Evolutionary conservation across 257 asterid genomes (phyloP).

Genomic region (Fraxinus excelsior): DNA sequence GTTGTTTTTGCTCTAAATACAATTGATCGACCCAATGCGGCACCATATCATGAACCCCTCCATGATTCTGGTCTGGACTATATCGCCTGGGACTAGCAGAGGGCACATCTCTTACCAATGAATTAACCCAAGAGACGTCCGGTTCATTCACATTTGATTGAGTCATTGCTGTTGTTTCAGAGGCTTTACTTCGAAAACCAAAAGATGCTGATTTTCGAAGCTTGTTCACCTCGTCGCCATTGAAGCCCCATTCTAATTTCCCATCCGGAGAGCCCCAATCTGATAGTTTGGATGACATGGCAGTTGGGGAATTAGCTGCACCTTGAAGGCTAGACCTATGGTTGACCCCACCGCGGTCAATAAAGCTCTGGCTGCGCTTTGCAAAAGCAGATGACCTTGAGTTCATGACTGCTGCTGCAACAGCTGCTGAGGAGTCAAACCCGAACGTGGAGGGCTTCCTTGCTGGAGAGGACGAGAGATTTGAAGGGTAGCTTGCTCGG

Average conservation of each 20-base stretch:
- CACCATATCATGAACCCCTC: slow-evolving; percentile 37
- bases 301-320: slow-evolving; percentile 37
- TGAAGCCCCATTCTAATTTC: slow-evolving; percentile 87
- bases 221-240: slow-evolving; percentile 71
- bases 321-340: slow-evolving; percentile 29
- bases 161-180: slow-evolving; percentile 11
- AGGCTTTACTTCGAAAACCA: slow-evolving; percentile 34
- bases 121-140: slow-evolving; percentile 82
- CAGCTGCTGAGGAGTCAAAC: slow-evolving; percentile 80
- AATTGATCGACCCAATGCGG: slow-evolving; percentile 80
- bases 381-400: slow-evolving; percentile 71
- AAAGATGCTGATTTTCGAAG: slow-evolving; percentile 65
- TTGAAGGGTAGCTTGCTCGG: slow-evolving; percentile 66
- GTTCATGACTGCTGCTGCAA: slow-evolving; percentile 86
- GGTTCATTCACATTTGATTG: slow-evolving; percentile 46
- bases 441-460: slow-evolving; percentile 55
- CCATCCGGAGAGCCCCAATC: slow-evolving; percentile 91
- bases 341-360: slow-evolving; percentile 49
- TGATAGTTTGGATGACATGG: slow-evolving; percentile 40
- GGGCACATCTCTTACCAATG: slow-evolving; percentile 69
- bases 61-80: slow-evolving; percentile 38
- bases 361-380: slow-evolving; percentile 89
- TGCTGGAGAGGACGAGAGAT: slow-evolving; percentile 55
- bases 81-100: slow-evolving; percentile 36
- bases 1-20: slow-evolving; percentile 92